A percentile compares a stretch with the other conserved stretches of the same genome.
Evolutionary conservation across 2,329 filamentous ascomycete species (phyloP).

Genomic region (Stachybotrys elegans): DNA sequence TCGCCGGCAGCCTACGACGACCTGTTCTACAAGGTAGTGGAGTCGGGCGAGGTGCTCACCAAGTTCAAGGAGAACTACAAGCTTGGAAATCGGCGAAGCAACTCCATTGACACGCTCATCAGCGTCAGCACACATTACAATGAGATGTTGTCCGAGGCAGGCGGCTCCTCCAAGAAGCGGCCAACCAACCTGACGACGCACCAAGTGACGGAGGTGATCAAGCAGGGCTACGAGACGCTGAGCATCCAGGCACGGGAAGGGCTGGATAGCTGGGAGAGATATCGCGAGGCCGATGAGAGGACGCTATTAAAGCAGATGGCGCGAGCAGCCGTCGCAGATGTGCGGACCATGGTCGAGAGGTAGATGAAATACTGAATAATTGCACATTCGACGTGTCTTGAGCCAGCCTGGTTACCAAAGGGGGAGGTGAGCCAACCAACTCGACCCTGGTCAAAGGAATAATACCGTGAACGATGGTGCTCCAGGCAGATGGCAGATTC

Average conservation of each 20-base stretch:
- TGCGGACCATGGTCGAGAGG: conserved; percentile 43
- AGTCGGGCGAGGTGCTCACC: conserved; percentile 75
- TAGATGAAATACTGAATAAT: conserved; percentile 10
- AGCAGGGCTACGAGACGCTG: conserved; percentile 91
- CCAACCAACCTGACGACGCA: conserved; percentile 71
- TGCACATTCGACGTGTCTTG: too few species aligned
- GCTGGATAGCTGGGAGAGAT: conserved; percentile 78
- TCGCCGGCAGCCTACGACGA: conserved; percentile 88
- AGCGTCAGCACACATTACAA: conserved; percentile 84
- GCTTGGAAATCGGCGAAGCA: conserved; percentile 51
- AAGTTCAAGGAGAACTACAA: conserved; percentile 79
- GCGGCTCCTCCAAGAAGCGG: conserved; percentile 31
- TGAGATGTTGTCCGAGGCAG: conserved; percentile 62
- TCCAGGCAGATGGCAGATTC: too few species aligned
- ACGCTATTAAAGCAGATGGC: conserved; percentile 82
- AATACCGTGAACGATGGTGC: too few species aligned
- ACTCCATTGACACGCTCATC: conserved; percentile 79
- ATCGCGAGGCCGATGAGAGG: conserved; percentile 82
- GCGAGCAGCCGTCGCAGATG: conserved; percentile 65
- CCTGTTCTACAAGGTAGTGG: conserved; percentile 96
- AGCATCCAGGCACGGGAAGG: conserved; percentile 87
- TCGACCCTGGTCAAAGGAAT: too few species aligned
- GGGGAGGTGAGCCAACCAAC: too few species aligned
- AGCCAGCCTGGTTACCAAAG: too few species aligned
- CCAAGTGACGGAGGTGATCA: conserved; percentile 87